Evolutionary conservation across 208 protist genomes (phyloP).

Genomic region (Acanthamoeba lenticulata): DNA sequence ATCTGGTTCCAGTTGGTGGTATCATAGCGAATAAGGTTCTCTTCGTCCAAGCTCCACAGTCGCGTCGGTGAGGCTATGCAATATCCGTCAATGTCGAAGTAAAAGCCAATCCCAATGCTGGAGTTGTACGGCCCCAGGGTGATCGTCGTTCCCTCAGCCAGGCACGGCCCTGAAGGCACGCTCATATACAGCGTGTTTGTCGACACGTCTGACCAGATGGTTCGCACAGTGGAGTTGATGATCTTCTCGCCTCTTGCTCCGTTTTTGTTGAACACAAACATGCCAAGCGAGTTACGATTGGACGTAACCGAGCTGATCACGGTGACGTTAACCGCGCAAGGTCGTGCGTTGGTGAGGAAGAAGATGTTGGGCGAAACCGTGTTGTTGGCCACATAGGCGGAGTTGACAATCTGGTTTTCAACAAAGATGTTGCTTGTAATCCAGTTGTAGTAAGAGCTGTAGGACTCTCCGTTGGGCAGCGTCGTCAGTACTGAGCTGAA

Average conservation of each 20-base stretch:
- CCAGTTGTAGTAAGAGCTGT: not conserved
- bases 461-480: not conserved
- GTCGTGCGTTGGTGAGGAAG: too few species aligned
- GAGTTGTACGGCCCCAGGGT: not conserved
- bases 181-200: not conserved
- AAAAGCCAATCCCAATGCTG: not conserved
- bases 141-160: not conserved
- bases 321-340: not conserved
- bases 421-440: not conserved
- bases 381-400: too few species aligned
- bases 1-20: too few species aligned
- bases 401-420: not conserved
- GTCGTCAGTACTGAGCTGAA: not conserved
- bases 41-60: too few species aligned
- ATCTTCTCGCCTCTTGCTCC: not conserved
- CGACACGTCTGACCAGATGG: not conserved
- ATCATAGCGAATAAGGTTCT: too few species aligned
- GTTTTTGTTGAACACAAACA: not conserved
- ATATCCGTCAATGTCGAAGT: not conserved
- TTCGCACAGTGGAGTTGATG: not conserved
- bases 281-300: not conserved
- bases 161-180: not conserved
- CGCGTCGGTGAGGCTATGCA: not conserved
- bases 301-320: not conserved
- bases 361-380: too few species aligned